Conservation (phyloP, 2,329 filamentous ascomycete species). For the Colletotrichum destructivum region DNA sequence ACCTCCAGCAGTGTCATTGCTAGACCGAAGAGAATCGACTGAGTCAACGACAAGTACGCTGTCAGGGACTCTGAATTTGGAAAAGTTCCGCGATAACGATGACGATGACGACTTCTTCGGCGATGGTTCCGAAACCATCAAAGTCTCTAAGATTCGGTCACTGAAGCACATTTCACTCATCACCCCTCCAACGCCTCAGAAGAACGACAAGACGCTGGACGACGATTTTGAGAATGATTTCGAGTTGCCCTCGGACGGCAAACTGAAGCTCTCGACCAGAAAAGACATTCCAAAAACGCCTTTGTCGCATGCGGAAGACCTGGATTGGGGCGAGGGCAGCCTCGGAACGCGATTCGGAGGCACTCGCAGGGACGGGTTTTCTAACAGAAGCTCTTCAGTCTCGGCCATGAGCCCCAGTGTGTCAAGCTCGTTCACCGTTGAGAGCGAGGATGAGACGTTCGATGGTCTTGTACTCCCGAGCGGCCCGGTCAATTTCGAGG, state of each 20-base stretch:
- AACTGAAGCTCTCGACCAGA: conserved; percentile 74
- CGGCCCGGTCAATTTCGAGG: conserved; percentile 86
- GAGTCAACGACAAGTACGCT: conserved; percentile 53
- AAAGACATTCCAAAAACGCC: conserved; percentile 76
- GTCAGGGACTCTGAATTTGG: conserved; percentile 69
- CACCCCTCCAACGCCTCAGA: conserved; percentile 69
- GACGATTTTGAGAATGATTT: conserved; percentile 83
- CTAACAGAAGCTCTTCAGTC: conserved; percentile 86
- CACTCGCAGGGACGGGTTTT: conserved; percentile 83
- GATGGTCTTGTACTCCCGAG: conserved; percentile 89
- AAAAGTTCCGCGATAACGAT: conserved; percentile 74
- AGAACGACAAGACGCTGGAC: conserved; percentile 57
- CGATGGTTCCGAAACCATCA: conserved; percentile 77
- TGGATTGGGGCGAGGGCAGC: conserved; percentile 96
- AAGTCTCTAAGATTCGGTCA: conserved; percentile 72
- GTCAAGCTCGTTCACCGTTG: conserved; percentile 89
- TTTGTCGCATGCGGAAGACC: conserved; percentile 77
- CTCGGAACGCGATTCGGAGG: conserved; percentile 92
- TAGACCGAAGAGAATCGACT: conserved; percentile 49
- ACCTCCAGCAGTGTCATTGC: conserved; percentile 48
- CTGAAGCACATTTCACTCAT: conserved; percentile 67
- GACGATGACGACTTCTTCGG: conserved; percentile 76
- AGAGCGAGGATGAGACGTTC: conserved; percentile 94
- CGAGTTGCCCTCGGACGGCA: conserved; percentile 77
- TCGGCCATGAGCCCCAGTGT: conserved; percentile 94